Conservation (phyloP, 139 green algal genomes). For the Spirogloea muscicola region DNA sequence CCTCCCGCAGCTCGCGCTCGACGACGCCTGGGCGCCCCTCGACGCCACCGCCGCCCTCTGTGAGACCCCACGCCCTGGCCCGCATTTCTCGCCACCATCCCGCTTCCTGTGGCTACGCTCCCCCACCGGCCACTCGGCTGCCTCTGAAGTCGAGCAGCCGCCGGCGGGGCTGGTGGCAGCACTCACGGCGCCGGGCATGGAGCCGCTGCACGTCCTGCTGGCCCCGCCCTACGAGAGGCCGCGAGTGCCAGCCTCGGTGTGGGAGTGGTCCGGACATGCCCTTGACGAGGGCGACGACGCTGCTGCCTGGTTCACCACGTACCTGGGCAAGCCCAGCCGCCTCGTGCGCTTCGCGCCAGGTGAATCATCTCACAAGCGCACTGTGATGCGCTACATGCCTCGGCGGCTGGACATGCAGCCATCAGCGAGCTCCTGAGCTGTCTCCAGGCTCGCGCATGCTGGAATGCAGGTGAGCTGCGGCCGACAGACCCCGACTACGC, state of each 20-base stretch:
- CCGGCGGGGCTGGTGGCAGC: constrained; percentile 19
- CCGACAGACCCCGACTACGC: constrained; percentile 50
- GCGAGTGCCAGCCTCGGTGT: constrained; percentile 57
- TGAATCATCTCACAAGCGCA: neutral
- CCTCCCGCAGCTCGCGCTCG: constrained; percentile 36
- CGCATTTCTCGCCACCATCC: no score
- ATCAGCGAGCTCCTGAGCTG: neutral
- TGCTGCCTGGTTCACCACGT: constrained; percentile 63
- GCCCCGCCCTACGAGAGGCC: neutral
- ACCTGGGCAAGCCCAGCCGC: constrained; percentile 55
- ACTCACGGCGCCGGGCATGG: constrained; percentile 20
- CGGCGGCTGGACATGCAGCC: neutral
- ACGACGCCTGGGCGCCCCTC: neutral
- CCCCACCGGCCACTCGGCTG: constrained; percentile 22
- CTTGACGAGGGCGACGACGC: constrained; percentile 61
- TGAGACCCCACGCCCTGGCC: no score
- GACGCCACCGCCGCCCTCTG: no score
- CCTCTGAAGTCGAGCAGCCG: neutral
- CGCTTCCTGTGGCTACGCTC: no score
- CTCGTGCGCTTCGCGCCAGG: constrained; percentile 52
- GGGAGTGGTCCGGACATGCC: constrained; percentile 65
- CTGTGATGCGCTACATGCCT: no score
- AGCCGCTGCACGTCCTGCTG: constrained; percentile 18
- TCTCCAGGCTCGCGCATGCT: neutral
- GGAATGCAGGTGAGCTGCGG: constrained; percentile 3